Percentiles rank a stretch among this genome's conserved stretches.
These are phyloP conservation scores for Cryptosporidium ryanae DNA, from an alignment of 169 alveolate genomes.

Conservation along the genomic window DNA sequence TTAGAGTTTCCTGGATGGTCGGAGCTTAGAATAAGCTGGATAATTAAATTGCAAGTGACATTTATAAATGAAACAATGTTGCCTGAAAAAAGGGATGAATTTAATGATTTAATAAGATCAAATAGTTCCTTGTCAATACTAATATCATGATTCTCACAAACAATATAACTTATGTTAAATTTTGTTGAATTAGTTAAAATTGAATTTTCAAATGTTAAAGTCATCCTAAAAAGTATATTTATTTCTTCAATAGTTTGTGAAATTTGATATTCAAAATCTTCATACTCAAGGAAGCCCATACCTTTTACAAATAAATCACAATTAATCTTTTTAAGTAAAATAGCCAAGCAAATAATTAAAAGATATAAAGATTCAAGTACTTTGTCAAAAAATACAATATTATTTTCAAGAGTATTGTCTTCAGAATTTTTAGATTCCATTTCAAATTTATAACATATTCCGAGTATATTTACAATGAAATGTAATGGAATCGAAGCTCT, in stretches of 20 bases:
- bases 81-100: conserved; percentile 11
- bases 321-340: too few relatives aligned
- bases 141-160: too few relatives aligned
- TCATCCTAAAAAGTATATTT: neutral
- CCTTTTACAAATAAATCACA: too few relatives aligned
- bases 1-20: conserved; percentile 54
- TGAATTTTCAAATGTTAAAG: neutral
- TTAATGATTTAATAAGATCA: conserved; percentile 6
- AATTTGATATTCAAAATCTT: neutral
- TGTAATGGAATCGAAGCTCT: neutral
- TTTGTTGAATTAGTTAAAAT: neutral
- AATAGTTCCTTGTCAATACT: too few relatives aligned
- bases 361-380: too few relatives aligned
- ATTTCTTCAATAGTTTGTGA: conserved; percentile 23
- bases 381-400: too few relatives aligned
- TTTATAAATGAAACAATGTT: conserved; percentile 1
- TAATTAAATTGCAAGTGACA: neutral
- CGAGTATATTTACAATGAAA: conserved; percentile 2
- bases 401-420: neutral
- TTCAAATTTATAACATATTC: conserved; percentile 7
- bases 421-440: neutral
- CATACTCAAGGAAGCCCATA: too few relatives aligned
- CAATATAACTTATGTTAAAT: too few relatives aligned
- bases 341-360: too few relatives aligned
- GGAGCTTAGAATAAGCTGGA: conserved; percentile 20